Conservation (phyloP, 805 yeast genomes). For the Saccharomycopsis capsularis region DNA sequence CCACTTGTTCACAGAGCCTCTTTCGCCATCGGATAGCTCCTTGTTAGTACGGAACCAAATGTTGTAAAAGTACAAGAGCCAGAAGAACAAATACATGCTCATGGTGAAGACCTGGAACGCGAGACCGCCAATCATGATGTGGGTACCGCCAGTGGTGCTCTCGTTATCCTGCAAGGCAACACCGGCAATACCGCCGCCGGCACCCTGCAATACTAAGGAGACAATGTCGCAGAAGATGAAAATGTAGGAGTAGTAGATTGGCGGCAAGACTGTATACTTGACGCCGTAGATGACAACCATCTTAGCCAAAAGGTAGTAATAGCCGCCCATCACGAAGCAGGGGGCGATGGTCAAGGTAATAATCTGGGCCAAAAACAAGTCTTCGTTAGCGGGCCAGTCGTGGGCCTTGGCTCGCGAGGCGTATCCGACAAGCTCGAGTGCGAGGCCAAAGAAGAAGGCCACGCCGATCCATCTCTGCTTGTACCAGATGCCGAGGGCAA, state of each 20-base stretch:
- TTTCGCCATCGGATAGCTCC: background rate
- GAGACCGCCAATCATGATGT: slow-evolving; percentile 72
- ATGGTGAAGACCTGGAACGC: slow-evolving; percentile 70
- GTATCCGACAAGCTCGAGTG: slow-evolving; percentile 63
- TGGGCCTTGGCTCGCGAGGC: slow-evolving; percentile 48
- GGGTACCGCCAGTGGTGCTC: slow-evolving; percentile 39
- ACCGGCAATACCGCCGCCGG: slow-evolving; percentile 72
- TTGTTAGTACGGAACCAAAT: slow-evolving; percentile 25
- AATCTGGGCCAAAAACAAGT: slow-evolving; percentile 55
- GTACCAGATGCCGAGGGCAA: slow-evolving; percentile 36
- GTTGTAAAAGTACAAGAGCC: slow-evolving; percentile 39
- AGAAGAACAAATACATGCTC: slow-evolving; percentile 48
- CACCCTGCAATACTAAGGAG: slow-evolving; percentile 61
- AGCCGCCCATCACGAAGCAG: slow-evolving; percentile 77
- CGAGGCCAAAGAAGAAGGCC: slow-evolving; percentile 48
- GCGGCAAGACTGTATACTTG: slow-evolving; percentile 37
- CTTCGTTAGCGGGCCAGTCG: slow-evolving; percentile 27
- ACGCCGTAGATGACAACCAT: slow-evolving; percentile 55
- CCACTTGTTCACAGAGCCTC: background rate
- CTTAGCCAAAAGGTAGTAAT: slow-evolving; percentile 67
- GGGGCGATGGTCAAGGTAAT: slow-evolving; percentile 72
- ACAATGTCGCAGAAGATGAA: slow-evolving; percentile 62
- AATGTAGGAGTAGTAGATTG: slow-evolving; percentile 45
- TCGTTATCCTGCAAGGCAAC: slow-evolving; percentile 18
- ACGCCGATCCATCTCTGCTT: slow-evolving; percentile 61